A percentile compares a stretch with the other conserved stretches of the same genome.
Evolutionary conservation across 306 rosid genomes (phyloP).

Genomic region (Vigna unguiculata): DNA sequence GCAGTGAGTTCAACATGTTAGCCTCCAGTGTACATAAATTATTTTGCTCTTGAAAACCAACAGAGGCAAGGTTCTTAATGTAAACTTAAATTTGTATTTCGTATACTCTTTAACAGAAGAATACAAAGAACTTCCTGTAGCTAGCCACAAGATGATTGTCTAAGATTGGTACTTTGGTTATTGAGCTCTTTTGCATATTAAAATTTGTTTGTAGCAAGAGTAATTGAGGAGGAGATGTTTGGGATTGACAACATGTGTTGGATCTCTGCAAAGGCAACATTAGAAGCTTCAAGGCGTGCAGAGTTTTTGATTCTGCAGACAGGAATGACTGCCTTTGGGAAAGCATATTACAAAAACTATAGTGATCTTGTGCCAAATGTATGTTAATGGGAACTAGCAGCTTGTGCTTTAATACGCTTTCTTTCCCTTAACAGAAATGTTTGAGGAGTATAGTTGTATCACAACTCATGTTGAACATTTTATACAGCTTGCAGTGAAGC

Average conservation of each 20-base stretch:
- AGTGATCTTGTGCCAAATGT: constrained; percentile 95
- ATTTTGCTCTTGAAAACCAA: constrained; percentile 30
- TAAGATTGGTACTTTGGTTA: constrained; percentile 31
- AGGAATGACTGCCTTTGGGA: constrained; percentile 98
- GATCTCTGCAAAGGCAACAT: constrained; percentile 91
- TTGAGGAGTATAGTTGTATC: constrained; percentile 30
- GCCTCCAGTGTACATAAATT: constrained; percentile 23
- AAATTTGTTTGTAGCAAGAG: constrained; percentile 71
- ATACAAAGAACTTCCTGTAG: constrained; percentile 22
- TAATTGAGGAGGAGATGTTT: constrained; percentile 96
- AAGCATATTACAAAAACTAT: constrained; percentile 82
- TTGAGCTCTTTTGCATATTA: constrained; percentile 29
- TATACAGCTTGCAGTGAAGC: constrained; percentile 87
- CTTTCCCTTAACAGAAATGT: constrained; percentile 30
- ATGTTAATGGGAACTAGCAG: constrained; percentile 46
- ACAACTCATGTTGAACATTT: constrained; percentile 46
- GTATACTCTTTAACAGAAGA: constrained; percentile 27
- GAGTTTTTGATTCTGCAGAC: constrained; percentile 92
- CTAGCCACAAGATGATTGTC: constrained; percentile 29
- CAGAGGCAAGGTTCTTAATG: constrained; percentile 21
- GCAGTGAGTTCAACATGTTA: constrained; percentile 38
- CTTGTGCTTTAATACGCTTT: constrained; percentile 32
- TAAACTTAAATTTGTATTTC: constrained; percentile 19
- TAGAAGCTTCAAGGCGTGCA: constrained; percentile 82
- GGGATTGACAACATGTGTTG: constrained; percentile 94